Evolutionary conservation across 2,329 filamentous ascomycete genomes (phyloP).

Genomic region (Penicillium verrucosum): DNA sequence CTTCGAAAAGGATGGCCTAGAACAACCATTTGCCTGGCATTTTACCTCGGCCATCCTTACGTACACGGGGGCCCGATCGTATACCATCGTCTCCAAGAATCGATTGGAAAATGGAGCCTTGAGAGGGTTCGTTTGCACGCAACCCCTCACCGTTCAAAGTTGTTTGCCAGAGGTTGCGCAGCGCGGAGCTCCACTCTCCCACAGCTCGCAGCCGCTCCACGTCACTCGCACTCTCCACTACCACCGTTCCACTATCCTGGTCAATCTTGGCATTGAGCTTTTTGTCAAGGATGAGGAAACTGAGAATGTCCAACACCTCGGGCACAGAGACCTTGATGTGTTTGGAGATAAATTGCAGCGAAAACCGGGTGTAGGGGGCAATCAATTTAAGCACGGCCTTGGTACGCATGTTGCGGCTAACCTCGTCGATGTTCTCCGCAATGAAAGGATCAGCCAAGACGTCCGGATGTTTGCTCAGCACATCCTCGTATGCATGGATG

Average conservation of each 20-base stretch:
- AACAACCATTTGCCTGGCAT: background rate
- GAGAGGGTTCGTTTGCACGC: constrained; percentile 41
- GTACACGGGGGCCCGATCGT: constrained; percentile 22
- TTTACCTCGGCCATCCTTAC: constrained; percentile 19
- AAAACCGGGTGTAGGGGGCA: constrained; percentile 91
- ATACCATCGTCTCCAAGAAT: constrained; percentile 34
- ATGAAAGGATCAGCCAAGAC: constrained; percentile 92
- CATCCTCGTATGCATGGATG: constrained; percentile 84
- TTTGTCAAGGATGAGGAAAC: constrained; percentile 86
- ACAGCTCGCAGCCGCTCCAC: constrained; percentile 67
- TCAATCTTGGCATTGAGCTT: constrained; percentile 86
- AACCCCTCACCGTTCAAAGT: constrained; percentile 73
- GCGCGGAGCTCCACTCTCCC: constrained; percentile 66
- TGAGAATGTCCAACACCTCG: constrained; percentile 94
- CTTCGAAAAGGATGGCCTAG: background rate
- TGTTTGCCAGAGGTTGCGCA: constrained; percentile 65
- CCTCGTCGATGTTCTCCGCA: constrained; percentile 97
- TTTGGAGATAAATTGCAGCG: constrained; percentile 78
- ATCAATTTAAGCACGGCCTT: constrained; percentile 93
- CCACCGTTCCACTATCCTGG: constrained; percentile 77
- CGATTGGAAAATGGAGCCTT: constrained; percentile 29
- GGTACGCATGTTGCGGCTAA: constrained; percentile 95
- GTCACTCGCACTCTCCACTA: constrained; percentile 73
- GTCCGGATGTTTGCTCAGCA: constrained; percentile 82
- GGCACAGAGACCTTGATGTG: constrained; percentile 79